Evolutionary conservation across 495 filamentous ascomycete species (phyloP), one percentile per base, ranked within the genome.

Genomic region (Podospora tetraspora): DNA sequence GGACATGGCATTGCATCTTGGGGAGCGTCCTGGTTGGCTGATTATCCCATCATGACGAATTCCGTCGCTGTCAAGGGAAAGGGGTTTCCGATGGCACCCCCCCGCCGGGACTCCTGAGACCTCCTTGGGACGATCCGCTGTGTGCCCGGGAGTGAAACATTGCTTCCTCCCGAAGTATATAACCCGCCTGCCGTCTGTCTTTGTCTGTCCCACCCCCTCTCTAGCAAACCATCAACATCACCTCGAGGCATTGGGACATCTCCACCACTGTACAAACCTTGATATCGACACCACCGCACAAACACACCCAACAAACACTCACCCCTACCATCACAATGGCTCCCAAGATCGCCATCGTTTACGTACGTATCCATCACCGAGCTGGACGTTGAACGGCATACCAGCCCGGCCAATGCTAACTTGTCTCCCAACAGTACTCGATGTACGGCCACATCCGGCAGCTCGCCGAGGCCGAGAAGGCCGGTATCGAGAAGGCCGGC

Each of bases 301-400:
- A 59, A 25, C 65, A 61, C 22, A 30, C 13, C 30, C 57, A 29
- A 68, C 43, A 56, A 67, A 75, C 71, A 71, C 69, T 69, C 34
- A 64, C 59, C 22, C 37, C 61, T 4, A 76, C 62, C 32, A n/a
- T 79, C 84, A 86, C 69, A 75, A 97, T 96, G 93, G 92, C 92
- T 83, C 92, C 92, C 79, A 94, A 92, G 82, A 84, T 97, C 74
- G 94, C 94, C 69, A 96, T 97, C 78, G 86, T 97, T 79, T 94
- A 86, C 74, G 91, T 94, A 87, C 72, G 90, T 87, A 13, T 34
- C 52, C 59, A 64, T 67, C 27, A 58, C 22, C 1, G 2, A 27
- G 2, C 21, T 23, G 13, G 27, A 10, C 21, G 0, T 30, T 58
- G 21, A 27, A 12, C 16, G 3, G 34, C 21, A 24, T 23, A 21